Evolutionary conservation across 139 green algal genomes (phyloP).

Genomic region (Coccomyxa sp.): DNA sequence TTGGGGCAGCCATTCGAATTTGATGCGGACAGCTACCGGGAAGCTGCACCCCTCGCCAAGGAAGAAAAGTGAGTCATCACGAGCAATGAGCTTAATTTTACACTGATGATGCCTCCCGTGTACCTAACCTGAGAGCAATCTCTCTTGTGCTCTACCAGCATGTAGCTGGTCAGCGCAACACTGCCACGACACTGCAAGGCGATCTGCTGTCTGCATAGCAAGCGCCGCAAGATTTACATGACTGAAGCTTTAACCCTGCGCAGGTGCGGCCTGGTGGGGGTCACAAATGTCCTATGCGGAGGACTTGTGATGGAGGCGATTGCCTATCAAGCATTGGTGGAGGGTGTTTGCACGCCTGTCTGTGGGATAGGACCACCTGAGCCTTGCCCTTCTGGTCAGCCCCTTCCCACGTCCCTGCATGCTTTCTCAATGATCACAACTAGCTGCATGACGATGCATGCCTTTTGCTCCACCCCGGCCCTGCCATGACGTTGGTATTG

Average conservation of each 20-base stretch:
- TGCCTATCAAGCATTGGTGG: not conserved
- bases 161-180: too few species aligned
- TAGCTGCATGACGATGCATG: not conserved
- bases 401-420: not conserved
- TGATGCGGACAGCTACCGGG: too few species aligned
- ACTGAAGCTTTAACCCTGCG: not conserved
- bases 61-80: too few species aligned
- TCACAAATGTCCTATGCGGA: not conserved
- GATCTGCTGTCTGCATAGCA: not conserved
- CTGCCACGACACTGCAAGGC: too few species aligned
- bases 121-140: too few species aligned
- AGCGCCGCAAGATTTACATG: too few species aligned
- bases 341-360: not conserved
- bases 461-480: too few species aligned
- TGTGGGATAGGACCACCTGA: not conserved
- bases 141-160: too few species aligned
- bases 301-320: not conserved
- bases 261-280: not conserved
- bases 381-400: not conserved
- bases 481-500: too few species aligned
- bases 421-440: not conserved
- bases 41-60: too few species aligned
- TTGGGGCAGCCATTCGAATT: not conserved
- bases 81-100: too few species aligned
- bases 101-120: too few species aligned